Conservation (phyloP, 139 green algal species). For the Asterochloris sp. region DNA sequence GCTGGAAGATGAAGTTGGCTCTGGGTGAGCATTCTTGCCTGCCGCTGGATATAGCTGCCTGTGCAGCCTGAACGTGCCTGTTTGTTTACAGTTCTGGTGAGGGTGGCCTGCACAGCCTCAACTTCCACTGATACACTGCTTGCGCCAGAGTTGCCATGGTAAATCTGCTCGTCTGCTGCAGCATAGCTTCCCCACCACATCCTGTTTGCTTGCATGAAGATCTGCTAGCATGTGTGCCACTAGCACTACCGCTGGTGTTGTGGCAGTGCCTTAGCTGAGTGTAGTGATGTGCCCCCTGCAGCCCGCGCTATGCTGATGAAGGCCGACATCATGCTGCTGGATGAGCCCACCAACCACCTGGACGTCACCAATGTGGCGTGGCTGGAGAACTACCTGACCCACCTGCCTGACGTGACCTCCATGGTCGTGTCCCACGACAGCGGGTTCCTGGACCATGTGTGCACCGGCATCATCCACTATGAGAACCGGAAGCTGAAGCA, state of each 20-base stretch:
- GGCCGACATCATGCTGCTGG: slow-evolving; percentile 94
- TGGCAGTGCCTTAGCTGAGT: too few species aligned
- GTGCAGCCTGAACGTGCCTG: too few species aligned
- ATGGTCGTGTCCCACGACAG: slow-evolving; percentile 90
- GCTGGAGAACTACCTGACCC: slow-evolving; percentile 74
- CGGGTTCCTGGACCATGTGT: slow-evolving; percentile 84
- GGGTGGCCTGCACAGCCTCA: too few species aligned
- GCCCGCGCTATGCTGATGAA: slow-evolving; percentile 84
- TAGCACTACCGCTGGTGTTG: too few species aligned
- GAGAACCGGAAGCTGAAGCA: slow-evolving; percentile 79
- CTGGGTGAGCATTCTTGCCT: slow-evolving; percentile 35
- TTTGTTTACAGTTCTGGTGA: too few species aligned
- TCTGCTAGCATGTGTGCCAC: too few species aligned
- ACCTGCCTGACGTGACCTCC: slow-evolving; percentile 62
- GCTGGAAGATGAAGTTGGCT: slow-evolving; percentile 93
- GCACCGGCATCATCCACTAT: slow-evolving; percentile 88
- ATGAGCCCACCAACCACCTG: slow-evolving; percentile 96
- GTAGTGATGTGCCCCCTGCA: slow-evolving; percentile 41
- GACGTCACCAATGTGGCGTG: slow-evolving; percentile 92
- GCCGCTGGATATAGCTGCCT: not conserved
- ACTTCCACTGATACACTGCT: too few species aligned
- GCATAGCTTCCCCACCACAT: too few species aligned
- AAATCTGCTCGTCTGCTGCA: too few species aligned
- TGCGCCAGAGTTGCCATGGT: too few species aligned
- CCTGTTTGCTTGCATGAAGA: too few species aligned